Evolutionary conservation across 495 filamentous ascomycete genomes (phyloP), one percentile per base, ranked within the genome.

Genomic region (Monascus purpureus): DNA sequence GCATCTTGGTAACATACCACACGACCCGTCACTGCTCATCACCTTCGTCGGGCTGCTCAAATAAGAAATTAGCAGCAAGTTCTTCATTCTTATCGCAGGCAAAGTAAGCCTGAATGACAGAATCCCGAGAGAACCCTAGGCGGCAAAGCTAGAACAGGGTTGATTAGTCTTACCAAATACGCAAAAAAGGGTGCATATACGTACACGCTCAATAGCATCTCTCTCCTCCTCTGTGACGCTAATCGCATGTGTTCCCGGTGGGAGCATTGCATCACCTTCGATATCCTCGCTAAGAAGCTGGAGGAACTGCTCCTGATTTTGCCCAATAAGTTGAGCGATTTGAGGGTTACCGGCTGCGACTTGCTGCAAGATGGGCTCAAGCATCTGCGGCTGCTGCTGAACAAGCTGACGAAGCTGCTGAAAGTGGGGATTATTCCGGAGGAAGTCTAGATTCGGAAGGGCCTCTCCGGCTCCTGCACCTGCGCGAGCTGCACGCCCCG

Each of bases 1-100:
- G 28, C 28, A 30, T n/a, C 19, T n/a, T 23, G 19, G 5, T 22
- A 22, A 9, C 20, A 5, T 22, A 9, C 20, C 29, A 36, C n/a
- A n/a, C n/a, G n/a, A n/a, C n/a, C n/a, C n/a, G n/a, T 47, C 38
- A 55, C 53, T 59, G 53, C 32, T 80, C 70, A 33, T 85, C 80
- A 20, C 80, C 78, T 17, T 96, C 90, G 37, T 90, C 84, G 1
- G 87, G 86, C 52, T 95, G 84, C 42, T 97, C 90, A 48, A 97
- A 97, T 32, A 97, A 66, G 59, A 95, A 95, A 50, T 97, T 97
- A 18, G 90, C 90, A 2, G 90, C 87, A 22, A 96, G 65, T 52
- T 97, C 90, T 57, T 97, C 90, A 54, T 97, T 95, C 68, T 96
- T 97, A 58, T 97, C 90, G 54, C 90, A 97, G 5, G 90, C 90